A percentile compares a stretch with the other conserved stretches of the same genome.
These are phyloP conservation scores for Pichiaceae sp. DNA, from an alignment of 1,139 yeast genomes.

Conservation along the genomic window DNA sequence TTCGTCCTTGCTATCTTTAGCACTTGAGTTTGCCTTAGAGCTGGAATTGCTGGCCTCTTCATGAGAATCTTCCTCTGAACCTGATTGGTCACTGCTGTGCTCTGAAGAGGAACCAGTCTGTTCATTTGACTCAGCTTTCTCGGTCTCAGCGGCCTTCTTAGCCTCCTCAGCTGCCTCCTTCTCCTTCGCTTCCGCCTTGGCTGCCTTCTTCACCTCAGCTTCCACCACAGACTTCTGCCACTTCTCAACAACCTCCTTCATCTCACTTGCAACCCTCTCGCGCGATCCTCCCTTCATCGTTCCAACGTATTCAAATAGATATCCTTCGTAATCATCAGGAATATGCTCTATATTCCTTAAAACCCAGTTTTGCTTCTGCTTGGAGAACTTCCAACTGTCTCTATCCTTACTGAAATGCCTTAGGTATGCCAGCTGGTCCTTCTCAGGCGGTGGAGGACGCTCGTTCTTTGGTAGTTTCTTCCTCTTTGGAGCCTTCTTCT, in stretches of 20 bases:
- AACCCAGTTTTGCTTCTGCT: slow-evolving; percentile 92
- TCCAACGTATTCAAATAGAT: slow-evolving; percentile 48
- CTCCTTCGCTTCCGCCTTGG: slow-evolving; percentile 6
- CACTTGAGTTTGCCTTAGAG: no score
- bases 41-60: no score
- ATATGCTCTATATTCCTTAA: slow-evolving; percentile 55
- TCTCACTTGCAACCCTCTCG: slow-evolving; percentile 46
- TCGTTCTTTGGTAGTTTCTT: slow-evolving; percentile 68
- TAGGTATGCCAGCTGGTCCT: slow-evolving; percentile 73
- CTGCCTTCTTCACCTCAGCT: slow-evolving; percentile 32
- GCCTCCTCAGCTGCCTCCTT: slow-evolving; percentile 5
- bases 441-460: slow-evolving; percentile 68
- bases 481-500: slow-evolving; percentile 58
- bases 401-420: slow-evolving; percentile 55
- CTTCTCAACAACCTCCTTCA: slow-evolving; percentile 35
- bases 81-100: no score
- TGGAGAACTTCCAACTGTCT: slow-evolving; percentile 81
- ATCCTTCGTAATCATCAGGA: slow-evolving; percentile 48
- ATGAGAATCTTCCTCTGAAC: no score
- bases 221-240: slow-evolving; percentile 51
- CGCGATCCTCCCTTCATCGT: slow-evolving; percentile 73
- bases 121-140: slow-evolving; percentile 8
- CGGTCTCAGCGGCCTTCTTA: slow-evolving; percentile 13
- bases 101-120: no score
- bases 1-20: no score